Base-by-base conservation (phyloP, 2,329 filamentous ascomycete species). In the Harringtonia lauricola region DNA sequence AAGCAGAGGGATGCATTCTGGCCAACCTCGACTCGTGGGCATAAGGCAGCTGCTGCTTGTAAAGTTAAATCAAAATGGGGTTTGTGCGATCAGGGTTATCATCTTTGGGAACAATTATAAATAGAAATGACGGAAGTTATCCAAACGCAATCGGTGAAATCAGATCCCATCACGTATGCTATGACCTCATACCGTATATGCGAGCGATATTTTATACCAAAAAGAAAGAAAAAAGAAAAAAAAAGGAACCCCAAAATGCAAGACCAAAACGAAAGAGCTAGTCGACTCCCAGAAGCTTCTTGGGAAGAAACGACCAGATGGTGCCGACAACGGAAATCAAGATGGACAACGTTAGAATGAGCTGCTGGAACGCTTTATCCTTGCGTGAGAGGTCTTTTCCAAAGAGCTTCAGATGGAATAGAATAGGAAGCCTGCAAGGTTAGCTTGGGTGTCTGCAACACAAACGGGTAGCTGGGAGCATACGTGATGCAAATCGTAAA, bases 381-480 rank as follows among this genome's bases (percentile, higher is more conserved):
- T 59, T 58, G 1, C 60, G 52, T 1, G 70, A 65, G 37, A 95
- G 76, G 47, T 90, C 80, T 40, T 78, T 72, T 38, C 80, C 79
- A 59, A 94, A 96, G 1, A 96, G 77, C 64, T 89, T 94, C 45
- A 96, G 65, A 57, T 96, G 88, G 58, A 98, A 96, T 5, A 81
- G 74, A 28, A 95, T 67, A 1, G 90, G 92, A 41, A 98, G 61
- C 17, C 68, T 71, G 18, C 1, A 19, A n/a, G 4, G 33, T 36
- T 10, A 45, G 31, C 7, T n/a, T 18, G 22, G 28, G 22, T 8
- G 36, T 39, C n/a, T 10, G 18, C 18, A 48, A 41, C 41, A 42
- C 10, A 39, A 19, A 15, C 19, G n/a, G 22, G 33, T 10, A 22
- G 24, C 24, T 15, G 36, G 36, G 41, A 13, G 14, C 68, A 58